Percentiles rank a stretch among this genome's conserved stretches.
Conservation (phyloP, 352 stramenopile species). For the Globisporangium rhizosaccharum region DNA sequence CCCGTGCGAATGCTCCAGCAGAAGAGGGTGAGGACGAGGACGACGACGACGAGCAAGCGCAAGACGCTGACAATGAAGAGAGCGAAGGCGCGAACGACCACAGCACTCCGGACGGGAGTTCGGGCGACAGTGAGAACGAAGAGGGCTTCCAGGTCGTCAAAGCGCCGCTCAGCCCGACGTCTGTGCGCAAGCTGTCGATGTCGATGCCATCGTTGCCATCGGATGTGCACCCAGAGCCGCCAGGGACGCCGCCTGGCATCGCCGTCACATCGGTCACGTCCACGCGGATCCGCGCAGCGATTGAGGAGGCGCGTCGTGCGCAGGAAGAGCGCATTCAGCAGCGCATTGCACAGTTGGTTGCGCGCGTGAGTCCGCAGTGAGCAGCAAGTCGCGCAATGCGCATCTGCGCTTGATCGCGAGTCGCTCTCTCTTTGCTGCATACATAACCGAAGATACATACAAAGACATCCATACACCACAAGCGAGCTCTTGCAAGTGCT, state of each 20-base stretch:
- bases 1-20: not conserved
- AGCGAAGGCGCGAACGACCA: conserved; percentile 13
- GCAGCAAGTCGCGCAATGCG: not conserved
- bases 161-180: conserved; percentile 15
- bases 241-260: conserved; percentile 24
- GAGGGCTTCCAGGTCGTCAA: conserved; percentile 39
- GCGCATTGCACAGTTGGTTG: conserved; percentile 54
- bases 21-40: conserved; percentile 29
- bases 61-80: conserved; percentile 26
- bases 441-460: no score
- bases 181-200: conserved; percentile 9
- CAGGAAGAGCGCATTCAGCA: conserved; percentile 54
- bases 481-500: not conserved
- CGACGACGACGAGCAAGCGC: conserved; percentile 22
- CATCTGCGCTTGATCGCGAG: not conserved
- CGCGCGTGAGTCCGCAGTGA: conserved; percentile 1
- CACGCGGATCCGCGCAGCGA: conserved; percentile 46
- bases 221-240: conserved; percentile 8
- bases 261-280: conserved; percentile 33
- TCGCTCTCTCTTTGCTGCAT: not conserved
- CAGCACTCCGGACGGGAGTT: conserved; percentile 12
- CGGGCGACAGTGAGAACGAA: conserved; percentile 28
- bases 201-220: conserved; percentile 8
- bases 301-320: conserved; percentile 35
- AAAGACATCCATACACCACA: not conserved